Percentiles rank a stretch among this genome's conserved stretches.
Evolutionary conservation across 2,329 filamentous ascomycete species (phyloP).

Genomic region (Fusarium globosum): DNA sequence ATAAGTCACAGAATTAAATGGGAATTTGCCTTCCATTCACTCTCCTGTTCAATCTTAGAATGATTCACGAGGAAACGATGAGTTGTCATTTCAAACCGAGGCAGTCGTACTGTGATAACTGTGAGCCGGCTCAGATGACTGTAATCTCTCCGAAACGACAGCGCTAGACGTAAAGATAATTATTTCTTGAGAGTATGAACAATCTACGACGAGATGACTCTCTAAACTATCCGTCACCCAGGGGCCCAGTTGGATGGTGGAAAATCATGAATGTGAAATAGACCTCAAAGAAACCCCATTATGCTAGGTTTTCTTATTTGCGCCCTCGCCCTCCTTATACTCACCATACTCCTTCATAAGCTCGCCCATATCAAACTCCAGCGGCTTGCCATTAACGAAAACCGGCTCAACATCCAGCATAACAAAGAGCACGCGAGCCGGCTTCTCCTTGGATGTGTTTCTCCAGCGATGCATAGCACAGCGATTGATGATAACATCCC

Average conservation of each 20-base stretch:
- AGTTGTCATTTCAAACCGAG: neutral
- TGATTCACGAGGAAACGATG: neutral
- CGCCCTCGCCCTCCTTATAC: neutral
- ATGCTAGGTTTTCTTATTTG: neutral
- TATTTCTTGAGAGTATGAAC: rapidly evolving
- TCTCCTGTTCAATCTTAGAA: neutral
- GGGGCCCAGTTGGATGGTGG: neutral
- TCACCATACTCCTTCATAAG: neutral
- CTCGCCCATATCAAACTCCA: neutral
- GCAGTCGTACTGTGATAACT: rapidly evolving
- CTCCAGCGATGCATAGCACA: neutral
- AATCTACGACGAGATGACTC: rapidly evolving
- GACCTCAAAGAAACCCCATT: too few species aligned
- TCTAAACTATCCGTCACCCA: neutral
- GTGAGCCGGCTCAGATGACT: neutral
- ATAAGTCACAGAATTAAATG: rapidly evolving
- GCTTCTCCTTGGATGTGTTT: neutral
- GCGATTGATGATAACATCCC: neutral
- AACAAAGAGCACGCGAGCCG: neutral
- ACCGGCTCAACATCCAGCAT: neutral
- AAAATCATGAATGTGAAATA: neutral
- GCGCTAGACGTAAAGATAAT: neutral
- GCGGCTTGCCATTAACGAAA: neutral
- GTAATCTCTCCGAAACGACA: rapidly evolving
- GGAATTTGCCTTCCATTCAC: neutral